Evolutionary conservation across 2,329 filamentous ascomycete genomes (phyloP).

Genomic region (Trichoderma breve): DNA sequence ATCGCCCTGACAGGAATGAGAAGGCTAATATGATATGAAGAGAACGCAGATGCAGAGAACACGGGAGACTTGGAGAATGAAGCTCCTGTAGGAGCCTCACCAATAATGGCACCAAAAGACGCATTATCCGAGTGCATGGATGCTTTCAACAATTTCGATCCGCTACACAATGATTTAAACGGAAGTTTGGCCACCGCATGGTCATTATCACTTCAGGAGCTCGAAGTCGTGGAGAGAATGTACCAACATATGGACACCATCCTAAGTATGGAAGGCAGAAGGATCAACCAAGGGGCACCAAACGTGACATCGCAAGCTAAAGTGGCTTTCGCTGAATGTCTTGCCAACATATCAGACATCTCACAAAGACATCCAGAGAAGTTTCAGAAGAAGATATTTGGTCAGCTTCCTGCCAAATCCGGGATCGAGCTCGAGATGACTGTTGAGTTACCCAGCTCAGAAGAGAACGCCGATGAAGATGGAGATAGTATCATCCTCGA

Average conservation of each 20-base stretch:
- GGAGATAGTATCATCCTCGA: not conserved
- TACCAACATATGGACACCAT: slow-evolving; percentile 1
- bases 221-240: slow-evolving; percentile 5
- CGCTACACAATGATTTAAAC: not conserved
- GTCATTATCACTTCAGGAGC: not conserved
- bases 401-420: not conserved
- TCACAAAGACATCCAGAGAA: not conserved
- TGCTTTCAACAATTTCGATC: slow-evolving; percentile 17
- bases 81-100: too few relatives aligned
- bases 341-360: not conserved
- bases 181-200: too few relatives aligned
- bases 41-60: not conserved
- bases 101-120: not conserved
- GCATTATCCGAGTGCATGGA: slow-evolving; percentile 2
- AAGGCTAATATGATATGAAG: not conserved
- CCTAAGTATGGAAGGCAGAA: not conserved
- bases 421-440: slow-evolving; percentile 18
- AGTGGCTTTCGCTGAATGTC: not conserved
- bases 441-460: not conserved
- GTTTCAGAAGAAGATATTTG: not conserved
- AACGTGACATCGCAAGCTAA: not conserved
- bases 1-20: not conserved
- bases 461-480: not conserved
- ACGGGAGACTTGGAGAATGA: not conserved
- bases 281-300: not conserved